phyloP scores from a whole-genome alignment of 805 yeast genomes.

The Peterozyma toletana region DNA sequence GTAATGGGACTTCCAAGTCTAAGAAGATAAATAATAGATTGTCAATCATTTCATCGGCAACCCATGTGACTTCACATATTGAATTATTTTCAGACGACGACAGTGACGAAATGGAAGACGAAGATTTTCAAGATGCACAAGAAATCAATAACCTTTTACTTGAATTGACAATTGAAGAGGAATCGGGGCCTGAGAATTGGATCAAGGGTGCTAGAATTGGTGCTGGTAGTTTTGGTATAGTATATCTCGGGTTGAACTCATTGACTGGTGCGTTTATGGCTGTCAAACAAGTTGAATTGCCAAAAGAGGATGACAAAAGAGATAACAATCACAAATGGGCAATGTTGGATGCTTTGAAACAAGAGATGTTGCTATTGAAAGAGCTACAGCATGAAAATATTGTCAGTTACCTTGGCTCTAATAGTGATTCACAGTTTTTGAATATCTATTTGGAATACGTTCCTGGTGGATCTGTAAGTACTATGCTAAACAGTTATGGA shows the following conservation, averaged over 20 bases:
- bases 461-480: slow-evolving; percentile 40
- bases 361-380: slow-evolving; percentile 71
- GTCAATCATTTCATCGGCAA: slow-evolving; percentile 14
- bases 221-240: slow-evolving; percentile 91
- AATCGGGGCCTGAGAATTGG: slow-evolving; percentile 74
- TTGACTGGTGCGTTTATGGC: slow-evolving; percentile 95
- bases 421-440: slow-evolving; percentile 59
- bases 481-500: slow-evolving; percentile 51
- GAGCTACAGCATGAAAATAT: slow-evolving; percentile 86
- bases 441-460: slow-evolving; percentile 66
- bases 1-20: not conserved
- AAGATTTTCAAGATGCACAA: slow-evolving; percentile 25
- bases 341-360: slow-evolving; percentile 76
- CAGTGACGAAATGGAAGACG: slow-evolving; percentile 22
- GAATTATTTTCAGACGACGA: slow-evolving; percentile 37
- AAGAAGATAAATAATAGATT: slow-evolving; percentile 8
- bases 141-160: slow-evolving; percentile 23
- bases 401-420: slow-evolving; percentile 86
- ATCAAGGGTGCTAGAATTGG: slow-evolving; percentile 90
- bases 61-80: slow-evolving; percentile 30
- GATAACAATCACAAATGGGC: slow-evolving; percentile 20
- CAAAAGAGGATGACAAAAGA: slow-evolving; percentile 24
- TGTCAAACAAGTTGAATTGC: slow-evolving; percentile 84
- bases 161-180: slow-evolving; percentile 27
- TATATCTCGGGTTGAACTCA: slow-evolving; percentile 86